A percentile compares a stretch with the other conserved stretches of the same genome.
Conservation (phyloP, 768 basidiomycete genomes). For the Roridomyces roridus region DNA sequence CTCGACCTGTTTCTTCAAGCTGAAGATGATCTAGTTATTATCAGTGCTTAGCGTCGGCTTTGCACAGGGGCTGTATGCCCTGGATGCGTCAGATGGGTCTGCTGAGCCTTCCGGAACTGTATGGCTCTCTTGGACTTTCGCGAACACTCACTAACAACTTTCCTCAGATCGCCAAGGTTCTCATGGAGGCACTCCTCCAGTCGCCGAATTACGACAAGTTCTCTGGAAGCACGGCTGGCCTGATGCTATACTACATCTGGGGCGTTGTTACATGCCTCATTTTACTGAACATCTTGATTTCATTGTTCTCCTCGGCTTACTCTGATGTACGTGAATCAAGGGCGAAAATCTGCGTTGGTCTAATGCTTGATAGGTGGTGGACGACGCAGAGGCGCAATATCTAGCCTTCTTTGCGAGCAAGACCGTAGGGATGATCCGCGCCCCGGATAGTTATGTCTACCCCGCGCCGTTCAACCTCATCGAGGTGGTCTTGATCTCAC, state of each 20-base stretch:
- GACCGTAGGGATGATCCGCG: constrained; percentile 83
- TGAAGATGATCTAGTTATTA: constrained; percentile 58
- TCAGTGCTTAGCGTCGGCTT: constrained; percentile 87
- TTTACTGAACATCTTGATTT: constrained; percentile 92
- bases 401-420: constrained; percentile 90
- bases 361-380: constrained; percentile 59
- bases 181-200: constrained; percentile 87
- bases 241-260: constrained; percentile 75
- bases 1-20: neutral
- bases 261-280: constrained; percentile 49
- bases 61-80: constrained; percentile 83
- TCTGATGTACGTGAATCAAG: constrained; percentile 65
- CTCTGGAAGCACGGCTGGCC: constrained; percentile 53
- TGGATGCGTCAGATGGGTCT: constrained; percentile 89
- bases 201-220: constrained; percentile 73
- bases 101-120: constrained; percentile 59
- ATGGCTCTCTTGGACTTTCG: constrained; percentile 23
- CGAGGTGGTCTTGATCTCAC: constrained; percentile 80
- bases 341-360: neutral
- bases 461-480: constrained; percentile 93
- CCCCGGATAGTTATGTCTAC: constrained; percentile 86
- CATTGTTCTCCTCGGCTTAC: constrained; percentile 93
- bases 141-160: neutral
- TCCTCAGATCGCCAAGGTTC: constrained; percentile 65
- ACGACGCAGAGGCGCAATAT: constrained; percentile 89